Base-by-base conservation (phyloP, 2,329 filamentous ascomycete species). In the Clonostachys sp. region DNA sequence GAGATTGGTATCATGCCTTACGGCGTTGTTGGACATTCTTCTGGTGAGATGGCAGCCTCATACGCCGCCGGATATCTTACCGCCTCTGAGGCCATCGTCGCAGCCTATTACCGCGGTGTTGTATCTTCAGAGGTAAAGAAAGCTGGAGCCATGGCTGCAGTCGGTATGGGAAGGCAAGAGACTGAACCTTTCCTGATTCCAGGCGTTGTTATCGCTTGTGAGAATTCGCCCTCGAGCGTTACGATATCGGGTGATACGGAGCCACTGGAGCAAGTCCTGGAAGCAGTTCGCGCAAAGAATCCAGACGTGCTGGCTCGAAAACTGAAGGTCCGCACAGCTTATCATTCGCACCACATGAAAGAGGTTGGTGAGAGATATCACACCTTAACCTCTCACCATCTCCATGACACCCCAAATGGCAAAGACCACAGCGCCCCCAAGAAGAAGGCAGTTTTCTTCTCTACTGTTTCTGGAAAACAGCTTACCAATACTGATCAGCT, bases 81-180 rank as follows among this genome's bases (percentile, higher is more conserved):
- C 2, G 56, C 58, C 20, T 56, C 66, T 42, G 57, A 59, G 7
- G 72, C 71, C 42, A 70, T 78, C 58, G 62, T 66, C 1, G 66
- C 75, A 12, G 77, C 77, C 2, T 82, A 80, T 56, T 68, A 71
- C 52, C 63, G 73, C 14, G 74, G 71, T 2, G 63, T 68, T 30
- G 65, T 73, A n/a, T 65, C 52, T 0, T 39, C 42, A 2, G 63
- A 48, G 74, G 24, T 30, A 10, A 30, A 30, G 24, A 46, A 47
- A 2, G 12, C 34, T 7, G 78, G 78, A 0, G 61, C 70, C 8
- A 46, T 46, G 44, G 35, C 36, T 14, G 44, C 36, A 3, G 20
- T 46, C 8, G 34, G 35, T 2, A 12, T 41, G n/a, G 44, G 44
- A 10, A n/a, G 12, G 9, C 18, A 46, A 5, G n/a, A 46, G 14